Percentiles rank a stretch among this genome's conserved stretches.
Conservation (phyloP, 2,329 filamentous ascomycete genomes). For the Aspergillus aculeatinus region DNA sequence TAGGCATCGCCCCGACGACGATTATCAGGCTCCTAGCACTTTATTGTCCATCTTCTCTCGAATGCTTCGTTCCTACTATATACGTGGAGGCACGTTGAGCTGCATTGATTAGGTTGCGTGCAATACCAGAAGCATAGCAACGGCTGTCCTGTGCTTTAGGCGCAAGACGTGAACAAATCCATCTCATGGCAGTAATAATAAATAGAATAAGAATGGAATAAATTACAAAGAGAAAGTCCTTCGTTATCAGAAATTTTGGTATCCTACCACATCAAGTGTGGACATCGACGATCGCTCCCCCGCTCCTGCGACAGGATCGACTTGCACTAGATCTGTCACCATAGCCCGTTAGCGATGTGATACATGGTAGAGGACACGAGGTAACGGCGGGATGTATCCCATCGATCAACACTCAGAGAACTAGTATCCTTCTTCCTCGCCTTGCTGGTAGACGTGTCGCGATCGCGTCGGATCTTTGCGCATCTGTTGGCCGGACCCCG, state of each 20-base stretch:
- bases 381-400: neutral
- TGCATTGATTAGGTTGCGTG: too few relatives aligned
- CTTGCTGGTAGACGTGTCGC: slow-evolving; percentile 80
- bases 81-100: too few relatives aligned
- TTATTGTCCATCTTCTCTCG: too few relatives aligned
- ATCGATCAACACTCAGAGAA: neutral
- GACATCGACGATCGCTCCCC: neutral
- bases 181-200: neutral
- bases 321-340: slow-evolving; percentile 8
- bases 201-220: neutral
- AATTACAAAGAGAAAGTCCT: neutral
- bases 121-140: neutral
- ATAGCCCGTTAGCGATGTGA: slow-evolving; percentile 10
- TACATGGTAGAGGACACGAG: slow-evolving; percentile 3
- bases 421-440: slow-evolving; percentile 63
- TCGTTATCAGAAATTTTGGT: neutral
- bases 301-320: neutral
- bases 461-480: slow-evolving; percentile 81
- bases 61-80: too few relatives aligned
- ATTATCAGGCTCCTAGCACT: too few relatives aligned
- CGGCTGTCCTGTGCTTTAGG: too few relatives aligned
- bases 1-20: too few relatives aligned
- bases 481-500: slow-evolving; percentile 92
- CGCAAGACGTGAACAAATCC: neutral
- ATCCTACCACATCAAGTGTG: neutral